Evolutionary conservation across 2,329 filamentous ascomycete genomes (phyloP).

Genomic region (Colletotrichum australisinense): DNA sequence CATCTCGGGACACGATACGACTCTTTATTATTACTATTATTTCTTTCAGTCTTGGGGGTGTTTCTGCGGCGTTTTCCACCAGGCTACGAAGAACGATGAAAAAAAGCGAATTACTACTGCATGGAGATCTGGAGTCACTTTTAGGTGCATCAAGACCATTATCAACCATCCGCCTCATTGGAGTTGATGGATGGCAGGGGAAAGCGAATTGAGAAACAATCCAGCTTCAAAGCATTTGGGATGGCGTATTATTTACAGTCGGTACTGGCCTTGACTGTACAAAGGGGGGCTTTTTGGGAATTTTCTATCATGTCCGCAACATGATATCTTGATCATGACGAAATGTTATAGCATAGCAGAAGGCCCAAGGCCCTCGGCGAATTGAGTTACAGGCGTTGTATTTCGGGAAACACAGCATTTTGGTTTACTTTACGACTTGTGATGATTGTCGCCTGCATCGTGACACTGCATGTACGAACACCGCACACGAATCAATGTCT

Average conservation of each 20-base stretch:
- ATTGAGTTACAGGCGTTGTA: background rate
- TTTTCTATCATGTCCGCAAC: background rate
- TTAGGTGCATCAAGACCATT: constrained; percentile 27
- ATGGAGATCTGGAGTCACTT: constrained; percentile 20
- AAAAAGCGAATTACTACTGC: background rate
- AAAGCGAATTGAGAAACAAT: background rate
- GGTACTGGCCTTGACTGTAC: constrained; percentile 2
- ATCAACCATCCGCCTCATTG: background rate
- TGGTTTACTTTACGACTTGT: no score
- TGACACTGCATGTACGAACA: no score
- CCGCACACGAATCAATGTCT: no score
- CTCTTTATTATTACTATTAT: background rate
- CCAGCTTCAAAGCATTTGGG: constrained; percentile 1
- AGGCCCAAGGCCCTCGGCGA: constrained; percentile 2
- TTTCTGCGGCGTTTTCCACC: background rate
- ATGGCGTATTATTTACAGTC: constrained; percentile 1
- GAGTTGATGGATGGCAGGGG: background rate
- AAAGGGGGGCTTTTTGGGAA: background rate
- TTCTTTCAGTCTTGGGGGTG: background rate
- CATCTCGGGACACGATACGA: background rate
- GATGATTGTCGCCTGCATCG: background rate
- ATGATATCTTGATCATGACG: constrained; percentile 8
- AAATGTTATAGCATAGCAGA: background rate
- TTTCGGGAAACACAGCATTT: background rate
- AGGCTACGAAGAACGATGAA: background rate